A percentile compares a stretch with the other conserved stretches of the same genome.
These are phyloP conservation scores for Rhodofomes roseus DNA, from an alignment of 1,284 basidiomycete genomes.

Conservation along the genomic window DNA sequence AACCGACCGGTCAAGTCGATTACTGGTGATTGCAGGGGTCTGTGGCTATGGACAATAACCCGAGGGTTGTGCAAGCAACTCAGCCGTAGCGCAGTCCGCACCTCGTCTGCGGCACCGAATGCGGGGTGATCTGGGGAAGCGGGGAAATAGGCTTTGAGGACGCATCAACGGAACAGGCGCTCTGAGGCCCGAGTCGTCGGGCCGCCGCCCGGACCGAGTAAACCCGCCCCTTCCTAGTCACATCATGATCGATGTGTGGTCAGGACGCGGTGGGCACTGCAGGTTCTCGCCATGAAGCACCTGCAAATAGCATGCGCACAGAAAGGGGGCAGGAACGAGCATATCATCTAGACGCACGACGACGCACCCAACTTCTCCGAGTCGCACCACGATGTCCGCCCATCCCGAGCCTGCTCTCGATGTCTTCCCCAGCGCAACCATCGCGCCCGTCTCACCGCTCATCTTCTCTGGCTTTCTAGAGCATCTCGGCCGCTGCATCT, in stretches of 20 bases:
- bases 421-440: constrained; percentile 22
- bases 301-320: too few species aligned
- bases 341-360: too few species aligned
- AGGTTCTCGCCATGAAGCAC: too few species aligned
- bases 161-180: background rate
- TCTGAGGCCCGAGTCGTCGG: background rate
- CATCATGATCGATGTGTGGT: too few species aligned
- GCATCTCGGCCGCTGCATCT: constrained; percentile 36
- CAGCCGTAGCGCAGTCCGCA: too few species aligned
- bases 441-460: constrained; percentile 21
- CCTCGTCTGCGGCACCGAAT: too few species aligned
- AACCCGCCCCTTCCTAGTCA: background rate
- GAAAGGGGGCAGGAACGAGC: too few species aligned
- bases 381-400: background rate
- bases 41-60: too few species aligned
- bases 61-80: too few species aligned
- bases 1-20: too few species aligned
- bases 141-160: background rate
- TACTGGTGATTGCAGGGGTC: too few species aligned
- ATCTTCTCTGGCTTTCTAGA: constrained; percentile 57
- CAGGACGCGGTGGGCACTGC: background rate
- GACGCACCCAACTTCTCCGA: background rate
- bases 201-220: background rate
- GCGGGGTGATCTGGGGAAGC: background rate
- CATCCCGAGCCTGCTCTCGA: constrained; percentile 15